A percentile compares a stretch with the other conserved stretches of the same genome.
Conservation (phyloP, 129 eudicot species). For the Silybum marianum region DNA sequence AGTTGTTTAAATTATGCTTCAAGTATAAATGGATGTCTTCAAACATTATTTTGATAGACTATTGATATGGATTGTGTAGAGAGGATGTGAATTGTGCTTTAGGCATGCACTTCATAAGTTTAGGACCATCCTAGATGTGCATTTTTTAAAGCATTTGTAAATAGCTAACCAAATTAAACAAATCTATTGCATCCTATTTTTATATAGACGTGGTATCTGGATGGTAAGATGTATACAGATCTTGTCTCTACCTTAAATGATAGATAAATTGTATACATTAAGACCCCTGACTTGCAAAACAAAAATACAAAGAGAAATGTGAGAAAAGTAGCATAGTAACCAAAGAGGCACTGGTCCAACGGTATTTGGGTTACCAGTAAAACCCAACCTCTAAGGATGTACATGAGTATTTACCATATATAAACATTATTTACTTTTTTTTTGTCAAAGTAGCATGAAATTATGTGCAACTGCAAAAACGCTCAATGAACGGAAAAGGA, state of each 20-base stretch:
- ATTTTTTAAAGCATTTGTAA: not conserved
- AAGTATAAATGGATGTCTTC: too few species aligned
- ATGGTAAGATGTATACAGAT: not conserved
- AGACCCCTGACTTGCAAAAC: not conserved
- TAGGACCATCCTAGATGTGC: conserved; percentile 15
- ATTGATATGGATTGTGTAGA: too few species aligned
- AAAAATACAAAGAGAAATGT: too few species aligned
- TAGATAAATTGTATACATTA: not conserved
- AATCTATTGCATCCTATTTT: not conserved
- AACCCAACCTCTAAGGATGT: not conserved
- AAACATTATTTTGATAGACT: not conserved
- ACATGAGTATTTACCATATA: not conserved
- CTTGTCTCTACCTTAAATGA: not conserved
- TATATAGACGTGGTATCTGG: not conserved
- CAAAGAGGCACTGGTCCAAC: not conserved
- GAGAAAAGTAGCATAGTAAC: not conserved
- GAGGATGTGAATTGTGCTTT: not conserved
- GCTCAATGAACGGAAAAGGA: not conserved
- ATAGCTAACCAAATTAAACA: not conserved
- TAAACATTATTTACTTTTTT: not conserved
- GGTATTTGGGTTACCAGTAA: not conserved
- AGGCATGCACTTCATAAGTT: not conserved
- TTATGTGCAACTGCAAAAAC: not conserved
- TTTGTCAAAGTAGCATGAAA: not conserved
- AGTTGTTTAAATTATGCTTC: too few species aligned